Percentiles rank a stretch among this genome's conserved stretches.
Evolutionary conservation across 345 rosid species (phyloP).

Genomic region (Cochlearia excelsa): DNA sequence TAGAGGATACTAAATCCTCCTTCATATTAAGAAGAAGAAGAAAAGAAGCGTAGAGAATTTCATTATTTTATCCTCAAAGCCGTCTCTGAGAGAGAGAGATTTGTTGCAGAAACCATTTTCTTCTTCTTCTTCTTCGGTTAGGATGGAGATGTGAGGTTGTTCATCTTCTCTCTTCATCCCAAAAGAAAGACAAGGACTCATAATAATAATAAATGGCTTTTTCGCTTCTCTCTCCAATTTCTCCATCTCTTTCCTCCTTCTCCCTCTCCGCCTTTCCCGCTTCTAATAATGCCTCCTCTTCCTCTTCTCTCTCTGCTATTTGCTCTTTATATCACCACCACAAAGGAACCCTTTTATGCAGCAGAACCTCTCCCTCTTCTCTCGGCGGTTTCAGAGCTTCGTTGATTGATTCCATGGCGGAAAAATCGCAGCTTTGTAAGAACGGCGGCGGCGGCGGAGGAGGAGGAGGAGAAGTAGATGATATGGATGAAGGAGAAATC

Average conservation of each 20-base stretch:
- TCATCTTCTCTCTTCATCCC: constrained; percentile 21
- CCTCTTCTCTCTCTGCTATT: constrained; percentile 43
- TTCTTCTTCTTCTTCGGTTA: constrained; percentile 30
- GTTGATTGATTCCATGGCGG: constrained; percentile 40
- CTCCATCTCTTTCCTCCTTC: constrained; percentile 33
- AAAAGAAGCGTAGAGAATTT: neutral
- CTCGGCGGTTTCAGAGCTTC: constrained; percentile 25
- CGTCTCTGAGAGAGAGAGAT: neutral
- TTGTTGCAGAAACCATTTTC: constrained; percentile 44
- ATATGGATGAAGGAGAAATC: constrained; percentile 38
- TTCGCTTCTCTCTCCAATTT: constrained; percentile 35
- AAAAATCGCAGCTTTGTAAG: constrained; percentile 29
- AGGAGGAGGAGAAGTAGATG: constrained; percentile 35
- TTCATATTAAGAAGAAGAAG: too few relatives aligned
- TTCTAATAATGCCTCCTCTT: constrained; percentile 44
- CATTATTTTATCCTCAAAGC: constrained; percentile 19
- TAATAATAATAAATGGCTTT: constrained; percentile 32
- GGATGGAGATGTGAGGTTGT: constrained; percentile 42
- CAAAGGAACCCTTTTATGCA: constrained; percentile 13
- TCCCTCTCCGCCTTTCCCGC: constrained; percentile 34
- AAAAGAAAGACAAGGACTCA: constrained; percentile 9
- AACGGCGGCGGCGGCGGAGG: constrained; percentile 28
- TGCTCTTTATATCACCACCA: constrained; percentile 38
- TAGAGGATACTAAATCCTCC: too few relatives aligned
- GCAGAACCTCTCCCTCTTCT: constrained; percentile 27